Base-by-base conservation (phyloP, 2,329 filamentous ascomycete genomes). In the Penicillium sp. region DNA sequence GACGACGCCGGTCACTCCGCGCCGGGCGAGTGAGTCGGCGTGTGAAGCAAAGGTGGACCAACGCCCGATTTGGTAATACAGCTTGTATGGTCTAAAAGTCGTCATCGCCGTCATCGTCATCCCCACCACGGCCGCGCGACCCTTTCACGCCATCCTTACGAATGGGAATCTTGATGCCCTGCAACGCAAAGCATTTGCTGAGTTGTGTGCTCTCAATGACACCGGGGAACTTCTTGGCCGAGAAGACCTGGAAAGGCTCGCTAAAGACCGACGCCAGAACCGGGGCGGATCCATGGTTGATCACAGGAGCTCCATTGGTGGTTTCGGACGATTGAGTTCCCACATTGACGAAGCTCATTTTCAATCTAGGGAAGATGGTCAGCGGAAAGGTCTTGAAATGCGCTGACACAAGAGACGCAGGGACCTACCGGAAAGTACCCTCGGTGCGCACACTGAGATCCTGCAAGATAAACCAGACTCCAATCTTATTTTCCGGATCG, bases 91-190 rank as follows among this genome's bases (percentile, higher is more conserved):
- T 37, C 40, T 52, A 62, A 35, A 59, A 57, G 30, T 62, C 54
- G 20, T 56, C 56, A 28, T 60, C 59, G 8, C 54, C 48, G 13
- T 62, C 59, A 9, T 62, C 59, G 3, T 51, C 57, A 15, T 62
- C 59, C 17, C 55, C 58, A 30, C 57, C 57, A 8, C 60, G 59
- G 27, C 60, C 59, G 4, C 58, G 55, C 3, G 41, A 69, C 35
- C 47, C 65, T 56, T 63, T 75, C 66, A 55, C 70, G 57, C 83
- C 81, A 56, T 95, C 90, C 65, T 95, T 95, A 14, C 90, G 74
- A 37, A 96, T 95, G 0, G 90, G 90, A 15, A 96, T 95, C 66
- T 95, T 95, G 66, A 95, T 94, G 15, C 92, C 92, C 58, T 98
- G 92, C 1, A 78, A 74, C 3, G 92, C 90, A 67, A 98, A 96